Base-by-base conservation (phyloP, 2,329 filamentous ascomycete genomes). In the Penicillium capsulatum region DNA sequence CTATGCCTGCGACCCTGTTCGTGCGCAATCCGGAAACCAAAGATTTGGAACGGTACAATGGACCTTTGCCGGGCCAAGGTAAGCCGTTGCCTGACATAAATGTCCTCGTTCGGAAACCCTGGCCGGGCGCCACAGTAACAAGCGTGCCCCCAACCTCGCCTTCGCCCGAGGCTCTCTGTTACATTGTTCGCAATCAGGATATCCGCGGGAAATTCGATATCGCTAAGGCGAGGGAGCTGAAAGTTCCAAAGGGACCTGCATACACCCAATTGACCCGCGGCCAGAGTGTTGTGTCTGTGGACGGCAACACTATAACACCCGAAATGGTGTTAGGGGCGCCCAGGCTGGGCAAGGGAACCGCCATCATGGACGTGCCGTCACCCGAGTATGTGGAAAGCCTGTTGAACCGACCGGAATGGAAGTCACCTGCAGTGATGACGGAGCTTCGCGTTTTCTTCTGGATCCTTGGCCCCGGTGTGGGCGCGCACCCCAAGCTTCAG, bases 131-230 rank as follows among this genome's bases (percentile, higher is more conserved):
- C 3, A 64, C 74, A 40, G 68, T 89, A 8, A 60, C 75, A 11
- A 66, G 63, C 10, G 73, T 97, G 2, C 92, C 92, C 0, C 72
- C 72, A 0, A 86, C 86, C 0, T 67, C 71, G 14, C 83, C 82
- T 4, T 79, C 79, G 1, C 70, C 71, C 17, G 80, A 82, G 32
- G 82, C 87, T 4, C 71, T 96, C 52, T 94, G 84, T 42, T 98
- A 98, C 64, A 83, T 98, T 42, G 76, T 94, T 58, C 86, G 87
- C 52, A 80, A 79, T 38, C 80, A 88, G 47, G 73, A 81, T 26
- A 76, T 84, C 38, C 79, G 92, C 38, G 92, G 92, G 36, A 91
- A 84, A 55, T 96, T 98, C 57, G 74, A 86, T 44, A 68, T 78
- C 0, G 60, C 75, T 33, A 78, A 73, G 41, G 91, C 89, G 0